Base-by-base conservation (phyloP, 306 rosid genomes). In the Urtica urens region DNA sequence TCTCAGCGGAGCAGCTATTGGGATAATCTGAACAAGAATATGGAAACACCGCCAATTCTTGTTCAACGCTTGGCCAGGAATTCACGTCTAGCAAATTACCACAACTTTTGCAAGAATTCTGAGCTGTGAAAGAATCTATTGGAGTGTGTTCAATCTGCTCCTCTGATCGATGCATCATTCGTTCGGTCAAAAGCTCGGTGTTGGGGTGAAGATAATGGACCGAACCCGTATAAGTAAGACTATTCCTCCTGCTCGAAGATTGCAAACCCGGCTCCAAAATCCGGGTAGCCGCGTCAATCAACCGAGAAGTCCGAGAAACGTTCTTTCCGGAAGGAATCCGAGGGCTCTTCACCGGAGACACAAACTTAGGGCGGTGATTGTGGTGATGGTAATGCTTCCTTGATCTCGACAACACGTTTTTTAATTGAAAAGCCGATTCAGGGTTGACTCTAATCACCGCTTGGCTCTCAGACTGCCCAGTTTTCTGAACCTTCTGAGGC, bases 181-280 rank as follows among this genome's bases (percentile, higher is more conserved):
- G 64, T 47, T 61, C 70, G 9, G 50, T 38, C 20, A 41, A 55
- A 58, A 31, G 33, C 64, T 40, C 64, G 24, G 57, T 38, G 25
- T 35, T 65, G 0, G n/a, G 39, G 3, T 40, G 59, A 67, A 73
- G 57, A 67, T 61, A 55, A 44, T 26, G 56, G 46, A 17, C 52
- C 26, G 93, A 58, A 53, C 62, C 62, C 4, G 66, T 54, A 60
- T 80, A 74, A 6, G 74, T 59, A 53, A 83, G 62, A 44, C 87
- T 60, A 17, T 56, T 46, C 61, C 78, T 80, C 56, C 72, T 75
- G 56, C 69, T 70, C 2, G 72, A 57, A 54, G 71, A 67, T 55
- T 77, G 94, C 73, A 87, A 17, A 25, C 94, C 83, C 9, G 96
- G 94, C 70, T 87, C 96, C 74, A 87, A 78, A 62, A 87, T 78